These are phyloP conservation scores for Phlebopus sp. DNA, from an alignment of 1,284 basidiomycete species.

Conservation along the genomic window DNA sequence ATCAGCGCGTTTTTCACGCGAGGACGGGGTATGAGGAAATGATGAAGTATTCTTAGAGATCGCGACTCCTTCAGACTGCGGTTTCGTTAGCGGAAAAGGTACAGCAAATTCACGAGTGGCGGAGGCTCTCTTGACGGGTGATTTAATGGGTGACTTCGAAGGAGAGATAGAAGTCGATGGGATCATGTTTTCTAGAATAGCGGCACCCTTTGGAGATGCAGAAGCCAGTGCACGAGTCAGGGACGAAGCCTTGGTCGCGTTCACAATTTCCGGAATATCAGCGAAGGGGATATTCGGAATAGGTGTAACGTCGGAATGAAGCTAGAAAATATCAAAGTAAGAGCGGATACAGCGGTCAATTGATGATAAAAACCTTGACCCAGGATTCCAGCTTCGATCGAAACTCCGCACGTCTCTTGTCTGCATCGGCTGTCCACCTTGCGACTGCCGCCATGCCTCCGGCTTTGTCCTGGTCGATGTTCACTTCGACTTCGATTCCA, in stretches of 20 bases:
- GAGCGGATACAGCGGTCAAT: neutral
- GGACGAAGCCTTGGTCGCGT: constrained; percentile 54
- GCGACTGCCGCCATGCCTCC: constrained; percentile 82
- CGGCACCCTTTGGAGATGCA: constrained; percentile 60
- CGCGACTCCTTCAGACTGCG: constrained; percentile 37
- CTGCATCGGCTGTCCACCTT: constrained; percentile 71
- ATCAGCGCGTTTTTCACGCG: constrained; percentile 38
- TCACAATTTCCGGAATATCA: constrained; percentile 55
- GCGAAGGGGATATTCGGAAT: constrained; percentile 64
- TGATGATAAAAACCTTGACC: constrained; percentile 48
- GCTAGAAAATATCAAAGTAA: constrained; percentile 36
- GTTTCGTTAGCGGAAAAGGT: constrained; percentile 47
- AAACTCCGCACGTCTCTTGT: constrained; percentile 57
- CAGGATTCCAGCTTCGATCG: constrained; percentile 59
- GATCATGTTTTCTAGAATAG: constrained; percentile 40
- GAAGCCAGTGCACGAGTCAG: constrained; percentile 68
- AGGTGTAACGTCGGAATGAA: constrained; percentile 41
- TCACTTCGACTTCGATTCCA: constrained; percentile 81
- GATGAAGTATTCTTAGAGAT: constrained; percentile 38
- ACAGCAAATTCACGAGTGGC: constrained; percentile 40
- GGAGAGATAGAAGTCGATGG: constrained; percentile 47
- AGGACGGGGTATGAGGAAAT: constrained; percentile 55
- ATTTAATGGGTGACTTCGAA: constrained; percentile 47
- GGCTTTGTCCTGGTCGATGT: constrained; percentile 73
- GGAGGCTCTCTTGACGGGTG: constrained; percentile 11